Percentiles rank a stretch among this genome's conserved stretches.
These are phyloP conservation scores for Suillus lakei DNA, from an alignment of 768 basidiomycete genomes.

Conservation along the genomic window DNA sequence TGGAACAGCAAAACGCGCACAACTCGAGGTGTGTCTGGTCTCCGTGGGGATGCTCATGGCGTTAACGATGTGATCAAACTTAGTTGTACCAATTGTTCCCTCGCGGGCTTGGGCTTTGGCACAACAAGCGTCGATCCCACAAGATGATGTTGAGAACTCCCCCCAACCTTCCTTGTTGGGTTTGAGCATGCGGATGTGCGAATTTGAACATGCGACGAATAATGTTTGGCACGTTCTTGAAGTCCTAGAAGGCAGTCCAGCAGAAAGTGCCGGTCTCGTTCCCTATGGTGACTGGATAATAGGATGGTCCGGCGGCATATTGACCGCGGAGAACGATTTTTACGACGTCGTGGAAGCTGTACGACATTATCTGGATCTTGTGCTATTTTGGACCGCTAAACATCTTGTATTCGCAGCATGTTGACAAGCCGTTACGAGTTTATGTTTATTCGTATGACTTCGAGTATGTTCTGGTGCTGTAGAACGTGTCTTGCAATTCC, in stretches of 20 bases:
- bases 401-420: conserved; percentile 58
- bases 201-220: conserved; percentile 86
- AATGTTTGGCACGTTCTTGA: conserved; percentile 99
- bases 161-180: conserved; percentile 90
- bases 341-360: conserved; percentile 95
- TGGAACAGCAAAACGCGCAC: conserved; percentile 83
- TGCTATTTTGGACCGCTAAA: neutral
- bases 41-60: neutral
- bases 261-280: conserved; percentile 94
- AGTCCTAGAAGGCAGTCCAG: conserved; percentile 94
- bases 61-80: conserved; percentile 2
- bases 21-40: conserved; percentile 60
- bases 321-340: conserved; percentile 93
- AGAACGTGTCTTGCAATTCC: neutral
- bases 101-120: conserved; percentile 80
- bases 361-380: conserved; percentile 32
- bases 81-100: conserved; percentile 85
- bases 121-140: conserved; percentile 41
- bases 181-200: conserved; percentile 91
- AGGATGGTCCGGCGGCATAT: conserved; percentile 94
- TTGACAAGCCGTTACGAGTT: conserved; percentile 90
- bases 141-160: conserved; percentile 44
- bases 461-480: conserved; percentile 62
- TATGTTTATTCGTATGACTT: conserved; percentile 98
- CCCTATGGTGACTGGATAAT: conserved; percentile 82